Conservation (phyloP, 2,329 filamentous ascomycete species). For the Penicillium corylophilum region DNA sequence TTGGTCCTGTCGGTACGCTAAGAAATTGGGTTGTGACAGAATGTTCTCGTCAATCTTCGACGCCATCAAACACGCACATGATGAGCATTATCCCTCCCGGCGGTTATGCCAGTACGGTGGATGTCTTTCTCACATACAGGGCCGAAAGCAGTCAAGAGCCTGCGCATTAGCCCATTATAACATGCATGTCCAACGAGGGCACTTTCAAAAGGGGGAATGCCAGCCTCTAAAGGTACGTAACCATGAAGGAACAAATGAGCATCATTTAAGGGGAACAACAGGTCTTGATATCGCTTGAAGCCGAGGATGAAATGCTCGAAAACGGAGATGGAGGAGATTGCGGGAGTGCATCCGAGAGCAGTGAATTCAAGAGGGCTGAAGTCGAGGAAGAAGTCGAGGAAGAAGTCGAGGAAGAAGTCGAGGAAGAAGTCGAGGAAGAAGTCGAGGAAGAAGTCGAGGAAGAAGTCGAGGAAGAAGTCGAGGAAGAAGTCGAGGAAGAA, state of each 20-base stretch:
- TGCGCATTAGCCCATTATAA: background rate
- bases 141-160: background rate
- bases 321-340: background rate
- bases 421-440: too few relatives aligned
- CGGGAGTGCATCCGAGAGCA: background rate
- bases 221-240: background rate
- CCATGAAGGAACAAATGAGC: background rate
- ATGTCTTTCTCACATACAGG: background rate
- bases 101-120: background rate
- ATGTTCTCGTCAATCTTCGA: background rate
- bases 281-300: slow-evolving; percentile 1
- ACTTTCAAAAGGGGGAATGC: background rate
- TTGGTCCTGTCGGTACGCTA: background rate
- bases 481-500: too few relatives aligned
- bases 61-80: background rate
- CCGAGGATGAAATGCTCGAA: slow-evolving; percentile 3
- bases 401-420: too few relatives aligned
- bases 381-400: too few relatives aligned
- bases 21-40: background rate
- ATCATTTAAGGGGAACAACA: background rate
- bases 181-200: background rate
- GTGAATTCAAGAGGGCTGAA: too few relatives aligned
- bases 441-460: too few relatives aligned
- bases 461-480: too few relatives aligned
- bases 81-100: background rate